Evolutionary conservation across 805 yeast genomes (phyloP), one percentile per base, ranked within the genome.

Genomic region (Novakomyces olei): DNA sequence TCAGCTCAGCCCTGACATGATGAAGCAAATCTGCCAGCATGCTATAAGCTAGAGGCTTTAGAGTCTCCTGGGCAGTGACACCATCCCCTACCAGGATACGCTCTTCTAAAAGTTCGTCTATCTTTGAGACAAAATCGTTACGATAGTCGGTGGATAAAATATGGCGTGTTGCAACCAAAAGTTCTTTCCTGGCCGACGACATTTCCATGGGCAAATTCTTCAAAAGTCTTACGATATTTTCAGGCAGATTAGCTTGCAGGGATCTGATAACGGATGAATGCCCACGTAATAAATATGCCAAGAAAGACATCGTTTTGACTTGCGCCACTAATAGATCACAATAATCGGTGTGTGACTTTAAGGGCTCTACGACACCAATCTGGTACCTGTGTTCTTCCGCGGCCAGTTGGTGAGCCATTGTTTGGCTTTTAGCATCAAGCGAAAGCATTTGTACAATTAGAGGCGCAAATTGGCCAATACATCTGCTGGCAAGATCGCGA

Each of bases 171-270:
- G 95, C 94, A 41, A 88, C 96, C 20, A 88, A 57, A 27, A 88
- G 55, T 51, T 88, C 99, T 49, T 83, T 81, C 46, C 96, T 63
- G 0, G 94, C 92, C 3, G 81, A 72, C 4, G 92, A 76, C 31
- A 80, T 58, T 47, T 85, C 96, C 12, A 88, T 72, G 2, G 98
- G 98, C 50, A 96, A 88, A 50, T 91, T 96, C 51, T 83, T 92
- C 26, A 88, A 55, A 26, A 88, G 55, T 40, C 96, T 60, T 34
- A 83, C 65, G 26, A 88, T 77, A 35, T 83, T 65, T 38, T 78
- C 92, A 0, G 99, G 98, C 5, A 88, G 79, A 26, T 67, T 62
- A 4, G 57, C 57, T 24, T 70, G 66, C 41, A 69, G 66, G 26
- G 53, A 53, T 36, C 66, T 63, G 34, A 74, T 60, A 26, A 69